Percentiles rank a stretch among this genome's conserved stretches.
These are phyloP conservation scores for Backusella sp. DNA, from an alignment of 192 early-diverging fungal genomes.

Conservation along the genomic window DNA sequence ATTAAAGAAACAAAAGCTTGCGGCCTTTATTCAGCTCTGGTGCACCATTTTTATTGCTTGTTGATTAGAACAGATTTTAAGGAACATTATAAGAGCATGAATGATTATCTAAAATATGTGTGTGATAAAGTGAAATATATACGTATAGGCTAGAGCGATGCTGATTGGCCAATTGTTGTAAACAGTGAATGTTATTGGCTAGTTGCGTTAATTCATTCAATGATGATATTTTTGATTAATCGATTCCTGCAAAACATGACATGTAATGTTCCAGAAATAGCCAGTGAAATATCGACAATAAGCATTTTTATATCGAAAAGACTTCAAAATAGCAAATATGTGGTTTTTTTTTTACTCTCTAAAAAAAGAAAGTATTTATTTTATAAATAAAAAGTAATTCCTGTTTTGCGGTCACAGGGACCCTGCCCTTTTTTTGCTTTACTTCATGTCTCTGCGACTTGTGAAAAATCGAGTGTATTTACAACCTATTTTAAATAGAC, in stretches of 20 bases:
- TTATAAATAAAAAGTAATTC: background rate
- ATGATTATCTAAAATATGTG: background rate
- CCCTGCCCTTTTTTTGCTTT: background rate
- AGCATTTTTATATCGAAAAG: background rate
- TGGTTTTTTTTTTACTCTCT: background rate
- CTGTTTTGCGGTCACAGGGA: constrained; percentile 4
- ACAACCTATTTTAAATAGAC: background rate
- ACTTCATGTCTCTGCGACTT: background rate
- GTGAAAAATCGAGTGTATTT: background rate
- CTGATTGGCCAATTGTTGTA: background rate
- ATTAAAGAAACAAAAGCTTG: constrained; percentile 9
- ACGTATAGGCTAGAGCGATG: background rate
- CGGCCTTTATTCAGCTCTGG: background rate
- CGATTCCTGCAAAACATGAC: background rate
- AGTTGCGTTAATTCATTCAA: background rate
- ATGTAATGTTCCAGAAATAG: background rate
- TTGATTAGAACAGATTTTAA: background rate
- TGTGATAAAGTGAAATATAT: background rate
- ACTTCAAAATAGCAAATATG: background rate
- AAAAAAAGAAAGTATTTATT: background rate
- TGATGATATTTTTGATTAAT: background rate
- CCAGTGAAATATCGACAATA: background rate
- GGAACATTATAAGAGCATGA: background rate
- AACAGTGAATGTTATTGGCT: background rate
- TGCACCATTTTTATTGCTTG: background rate